A percentile compares a stretch with the other conserved stretches of the same genome.
Evolutionary conservation across 495 filamentous ascomycete species (phyloP).

Genomic region (Penicillium crystallinum): DNA sequence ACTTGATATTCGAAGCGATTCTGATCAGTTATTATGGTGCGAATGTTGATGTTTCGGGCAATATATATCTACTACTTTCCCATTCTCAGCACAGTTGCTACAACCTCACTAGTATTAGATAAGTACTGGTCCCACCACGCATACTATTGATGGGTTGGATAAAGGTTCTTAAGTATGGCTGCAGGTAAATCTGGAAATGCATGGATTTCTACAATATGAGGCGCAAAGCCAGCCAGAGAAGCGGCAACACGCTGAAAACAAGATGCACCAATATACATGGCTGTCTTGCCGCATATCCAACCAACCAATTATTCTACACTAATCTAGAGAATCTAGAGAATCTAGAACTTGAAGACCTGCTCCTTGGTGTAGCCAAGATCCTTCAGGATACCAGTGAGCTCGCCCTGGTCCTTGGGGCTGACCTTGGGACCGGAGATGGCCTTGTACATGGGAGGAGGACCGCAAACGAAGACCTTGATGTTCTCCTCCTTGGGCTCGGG

Average conservation of each 20-base stretch:
- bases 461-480: conserved; percentile 89
- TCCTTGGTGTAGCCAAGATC: conserved; percentile 88
- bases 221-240: background rate
- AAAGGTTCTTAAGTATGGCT: too few relatives aligned
- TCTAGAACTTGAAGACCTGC: conserved; percentile 99
- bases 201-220: background rate
- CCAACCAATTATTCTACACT: conserved; percentile 16
- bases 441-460: conserved; percentile 90
- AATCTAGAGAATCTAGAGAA: too few relatives aligned
- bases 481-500: conserved; percentile 86
- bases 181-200: background rate
- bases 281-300: background rate
- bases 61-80: too few relatives aligned
- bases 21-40: too few relatives aligned
- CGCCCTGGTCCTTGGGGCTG: conserved; percentile 86
- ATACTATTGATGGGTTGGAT: too few relatives aligned
- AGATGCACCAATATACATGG: conserved; percentile 20
- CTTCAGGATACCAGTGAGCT: conserved; percentile 76
- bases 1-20: too few relatives aligned
- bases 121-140: too few relatives aligned
- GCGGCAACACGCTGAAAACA: conserved; percentile 6
- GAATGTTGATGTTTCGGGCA: too few relatives aligned
- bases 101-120: too few relatives aligned
- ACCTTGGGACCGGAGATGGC: conserved; percentile 84
- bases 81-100: too few relatives aligned